phyloP scores from a whole-genome alignment of 331 rosid species.

The Cydonia oblonga region DNA sequence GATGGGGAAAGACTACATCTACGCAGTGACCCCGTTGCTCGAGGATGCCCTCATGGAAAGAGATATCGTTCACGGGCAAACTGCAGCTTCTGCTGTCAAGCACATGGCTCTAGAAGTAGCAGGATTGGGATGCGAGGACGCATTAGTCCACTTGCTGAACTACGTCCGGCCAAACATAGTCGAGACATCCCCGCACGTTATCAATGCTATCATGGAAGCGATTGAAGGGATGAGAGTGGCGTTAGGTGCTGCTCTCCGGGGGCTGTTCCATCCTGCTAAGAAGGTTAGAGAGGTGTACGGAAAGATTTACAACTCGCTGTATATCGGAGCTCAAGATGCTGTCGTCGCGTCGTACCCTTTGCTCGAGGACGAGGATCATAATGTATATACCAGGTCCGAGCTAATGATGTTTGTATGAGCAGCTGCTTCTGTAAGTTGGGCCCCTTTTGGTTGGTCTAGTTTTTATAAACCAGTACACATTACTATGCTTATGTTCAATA shows the following conservation, averaged over 20 bases:
- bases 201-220: constrained; percentile 93
- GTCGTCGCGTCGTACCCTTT: constrained; percentile 84
- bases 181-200: constrained; percentile 88
- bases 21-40: constrained; percentile 88
- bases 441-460: not conserved
- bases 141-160: constrained; percentile 62
- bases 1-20: constrained; percentile 96
- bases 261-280: constrained; percentile 94
- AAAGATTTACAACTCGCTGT: constrained; percentile 83
- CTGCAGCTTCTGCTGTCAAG: constrained; percentile 97
- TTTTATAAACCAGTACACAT: not conserved
- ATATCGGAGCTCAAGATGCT: constrained; percentile 97
- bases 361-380: constrained; percentile 77
- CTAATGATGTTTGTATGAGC: constrained; percentile 57
- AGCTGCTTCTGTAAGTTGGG: not conserved
- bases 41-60: constrained; percentile 97
- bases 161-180: constrained; percentile 91
- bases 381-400: constrained; percentile 71
- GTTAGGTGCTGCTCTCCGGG: constrained; percentile 82
- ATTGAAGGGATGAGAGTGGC: constrained; percentile 96
- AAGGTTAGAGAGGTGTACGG: constrained; percentile 96
- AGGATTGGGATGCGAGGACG: constrained; percentile 96
- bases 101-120: constrained; percentile 99
- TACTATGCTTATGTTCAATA: too few species aligned
- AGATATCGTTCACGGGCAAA: constrained; percentile 90